A percentile compares a stretch with the other conserved stretches of the same genome.
These are phyloP conservation scores for Eucalyptus pauciflora DNA, from an alignment of 345 rosid genomes.

Conservation along the genomic window DNA sequence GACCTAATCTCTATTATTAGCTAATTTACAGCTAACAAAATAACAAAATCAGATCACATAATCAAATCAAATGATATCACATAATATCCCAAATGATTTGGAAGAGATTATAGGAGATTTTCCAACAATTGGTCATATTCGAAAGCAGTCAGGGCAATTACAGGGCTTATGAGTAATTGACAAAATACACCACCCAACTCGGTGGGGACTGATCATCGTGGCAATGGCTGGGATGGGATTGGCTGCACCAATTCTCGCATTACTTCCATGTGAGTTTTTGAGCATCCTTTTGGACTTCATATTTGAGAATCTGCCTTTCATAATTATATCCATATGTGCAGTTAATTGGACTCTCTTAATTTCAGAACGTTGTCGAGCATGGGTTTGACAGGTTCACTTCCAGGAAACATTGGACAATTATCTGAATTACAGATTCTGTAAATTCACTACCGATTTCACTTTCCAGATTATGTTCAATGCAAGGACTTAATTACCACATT, in stretches of 20 bases:
- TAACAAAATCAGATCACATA: too few relatives aligned
- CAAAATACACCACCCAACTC: conserved; percentile 39
- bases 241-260: conserved; percentile 37
- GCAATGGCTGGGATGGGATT: conserved; percentile 55
- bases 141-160: conserved; percentile 30
- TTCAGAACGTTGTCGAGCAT: conserved; percentile 55
- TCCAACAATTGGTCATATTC: not conserved
- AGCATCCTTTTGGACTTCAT: too few relatives aligned
- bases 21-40: too few relatives aligned
- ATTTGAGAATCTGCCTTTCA: not conserved
- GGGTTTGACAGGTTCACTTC: conserved; percentile 44
- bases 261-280: conserved; percentile 10
- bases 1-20: too few relatives aligned
- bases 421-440: conserved; percentile 59
- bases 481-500: not conserved
- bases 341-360: not conserved
- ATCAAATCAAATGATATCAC: too few relatives aligned
- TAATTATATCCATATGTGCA: not conserved
- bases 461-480: not conserved
- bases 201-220: conserved; percentile 70
- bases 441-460: not conserved
- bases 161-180: conserved; percentile 25
- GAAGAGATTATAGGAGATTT: too few relatives aligned
- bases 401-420: conserved; percentile 41
- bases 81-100: too few relatives aligned